phyloP scores from a whole-genome alignment of 176 grass and related monocot species.

The Eragrostis nindensis region DNA sequence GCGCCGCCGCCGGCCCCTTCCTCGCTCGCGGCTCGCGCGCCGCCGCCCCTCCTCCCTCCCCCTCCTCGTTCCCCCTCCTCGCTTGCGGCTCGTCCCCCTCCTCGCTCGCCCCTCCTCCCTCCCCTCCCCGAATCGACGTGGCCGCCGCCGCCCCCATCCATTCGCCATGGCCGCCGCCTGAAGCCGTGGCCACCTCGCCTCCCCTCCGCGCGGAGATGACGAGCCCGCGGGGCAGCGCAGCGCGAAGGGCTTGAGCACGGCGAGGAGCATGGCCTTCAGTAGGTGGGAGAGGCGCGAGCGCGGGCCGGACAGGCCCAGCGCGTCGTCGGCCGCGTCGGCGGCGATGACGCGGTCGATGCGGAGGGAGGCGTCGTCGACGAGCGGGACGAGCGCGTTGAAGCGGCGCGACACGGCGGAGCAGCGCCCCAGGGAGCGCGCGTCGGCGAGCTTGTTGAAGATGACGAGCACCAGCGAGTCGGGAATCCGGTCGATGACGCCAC shows the following conservation, averaged over 20 bases:
- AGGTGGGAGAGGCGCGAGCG: slow-evolving; percentile 60
- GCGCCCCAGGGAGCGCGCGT: slow-evolving; percentile 64
- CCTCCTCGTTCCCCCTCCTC: too few relatives aligned
- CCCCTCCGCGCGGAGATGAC: too few relatives aligned
- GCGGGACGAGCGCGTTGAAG: slow-evolving; percentile 73
- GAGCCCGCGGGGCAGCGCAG: too few relatives aligned
- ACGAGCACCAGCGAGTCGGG: slow-evolving; percentile 73
- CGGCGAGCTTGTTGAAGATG: slow-evolving; percentile 81
- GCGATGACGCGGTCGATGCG: slow-evolving; percentile 68
- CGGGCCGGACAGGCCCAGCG: slow-evolving; percentile 32
- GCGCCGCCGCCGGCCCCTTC: too few relatives aligned
- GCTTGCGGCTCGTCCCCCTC: too few relatives aligned
- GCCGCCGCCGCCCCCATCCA: too few relatives aligned
- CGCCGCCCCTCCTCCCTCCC: too few relatives aligned
- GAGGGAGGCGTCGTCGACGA: slow-evolving; percentile 68
- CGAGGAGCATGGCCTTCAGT: slow-evolving; percentile 66
- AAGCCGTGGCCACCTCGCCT: too few relatives aligned
- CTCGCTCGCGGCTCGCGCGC: too few relatives aligned
- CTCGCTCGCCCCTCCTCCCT: too few relatives aligned
- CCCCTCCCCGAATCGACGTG: too few relatives aligned
- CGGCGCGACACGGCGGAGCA: slow-evolving; percentile 63
- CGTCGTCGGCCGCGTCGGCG: slow-evolving; percentile 24
- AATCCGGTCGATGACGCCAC: slow-evolving; percentile 61
- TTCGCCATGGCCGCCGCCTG: too few relatives aligned
- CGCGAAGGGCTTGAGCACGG: slow-evolving; percentile 71